Percentiles rank a stretch among this genome's conserved stretches.
Evolutionary conservation across 2,329 filamentous ascomycete genomes (phyloP).

Genomic region (Fonsecaea monophora): DNA sequence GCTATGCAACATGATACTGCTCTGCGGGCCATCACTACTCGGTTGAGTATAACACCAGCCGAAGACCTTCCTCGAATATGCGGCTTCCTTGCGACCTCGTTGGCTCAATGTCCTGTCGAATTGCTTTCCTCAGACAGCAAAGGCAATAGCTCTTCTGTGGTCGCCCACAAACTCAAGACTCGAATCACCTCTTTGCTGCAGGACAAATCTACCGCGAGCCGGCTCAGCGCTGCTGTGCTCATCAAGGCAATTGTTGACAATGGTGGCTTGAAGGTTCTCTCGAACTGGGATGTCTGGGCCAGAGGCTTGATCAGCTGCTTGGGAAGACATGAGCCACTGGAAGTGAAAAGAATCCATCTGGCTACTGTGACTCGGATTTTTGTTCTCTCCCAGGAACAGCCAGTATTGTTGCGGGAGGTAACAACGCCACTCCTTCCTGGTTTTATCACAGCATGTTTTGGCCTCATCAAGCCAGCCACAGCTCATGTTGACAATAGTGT

Average conservation of each 20-base stretch:
- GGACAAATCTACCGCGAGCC: constrained; percentile 74
- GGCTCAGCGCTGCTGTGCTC: constrained; percentile 78
- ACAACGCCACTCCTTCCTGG: constrained; percentile 79
- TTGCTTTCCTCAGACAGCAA: constrained; percentile 65
- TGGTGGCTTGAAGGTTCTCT: constrained; percentile 77
- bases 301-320: constrained; percentile 75
- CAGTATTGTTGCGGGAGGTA: constrained; percentile 83
- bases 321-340: constrained; percentile 77
- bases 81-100: constrained; percentile 67
- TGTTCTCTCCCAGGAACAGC: constrained; percentile 78
- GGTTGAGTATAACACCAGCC: constrained; percentile 72
- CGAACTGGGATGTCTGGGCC: constrained; percentile 76
- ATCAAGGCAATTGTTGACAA: constrained; percentile 79
- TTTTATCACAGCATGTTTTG: constrained; percentile 76
- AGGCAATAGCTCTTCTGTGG: constrained; percentile 67
- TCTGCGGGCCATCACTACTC: constrained; percentile 54
- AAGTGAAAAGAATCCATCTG: constrained; percentile 77
- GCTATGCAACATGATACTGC: constrained; percentile 34
- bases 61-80: constrained; percentile 75
- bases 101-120: constrained; percentile 62
- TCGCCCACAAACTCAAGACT: constrained; percentile 82
- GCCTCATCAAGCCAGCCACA: constrained; percentile 58
- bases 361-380: constrained; percentile 84
- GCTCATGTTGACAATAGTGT: constrained; percentile 32
- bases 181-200: constrained; percentile 78